phyloP scores from a whole-genome alignment of 208 protist species.

The Crithidia expoeki region DNA sequence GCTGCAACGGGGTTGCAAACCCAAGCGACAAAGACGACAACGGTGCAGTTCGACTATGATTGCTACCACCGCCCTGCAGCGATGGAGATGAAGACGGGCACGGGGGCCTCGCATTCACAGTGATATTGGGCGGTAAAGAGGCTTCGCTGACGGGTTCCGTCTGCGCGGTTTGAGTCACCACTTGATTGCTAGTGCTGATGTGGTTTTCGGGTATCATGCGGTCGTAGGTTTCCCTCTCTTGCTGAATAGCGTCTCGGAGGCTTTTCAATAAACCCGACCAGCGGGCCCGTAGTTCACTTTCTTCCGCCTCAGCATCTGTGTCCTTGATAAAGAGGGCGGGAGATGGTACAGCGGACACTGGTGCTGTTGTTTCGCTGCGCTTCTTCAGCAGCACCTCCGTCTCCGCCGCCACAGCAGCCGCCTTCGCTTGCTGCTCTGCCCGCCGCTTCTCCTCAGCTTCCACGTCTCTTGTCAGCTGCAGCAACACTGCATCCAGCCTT shows the following conservation, averaged over 20 bases:
- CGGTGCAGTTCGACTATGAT: no score
- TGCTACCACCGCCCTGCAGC: background rate
- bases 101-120: background rate
- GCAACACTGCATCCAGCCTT: slow-evolving; percentile 6
- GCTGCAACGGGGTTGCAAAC: slow-evolving; percentile 22
- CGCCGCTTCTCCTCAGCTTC: slow-evolving; percentile 3
- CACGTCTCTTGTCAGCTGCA: background rate
- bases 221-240: slow-evolving; percentile 36
- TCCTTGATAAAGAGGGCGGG: slow-evolving; percentile 24
- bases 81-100: background rate
- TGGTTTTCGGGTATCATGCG: slow-evolving; percentile 16
- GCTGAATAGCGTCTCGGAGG: slow-evolving; percentile 25
- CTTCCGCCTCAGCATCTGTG: slow-evolving; percentile 28
- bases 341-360: background rate
- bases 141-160: background rate
- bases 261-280: slow-evolving; percentile 29
- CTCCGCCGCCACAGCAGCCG: background rate
- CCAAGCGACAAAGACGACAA: background rate
- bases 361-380: background rate
- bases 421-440: background rate
- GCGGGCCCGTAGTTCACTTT: slow-evolving; percentile 27
- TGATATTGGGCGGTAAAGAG: background rate
- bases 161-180: no score
- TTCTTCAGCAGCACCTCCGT: background rate
- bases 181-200: no score